Percentiles rank a stretch among this genome's conserved stretches.
Evolutionary conservation across 495 filamentous ascomycete genomes (phyloP).

Genomic region (Astrothelium subdiscretum): DNA sequence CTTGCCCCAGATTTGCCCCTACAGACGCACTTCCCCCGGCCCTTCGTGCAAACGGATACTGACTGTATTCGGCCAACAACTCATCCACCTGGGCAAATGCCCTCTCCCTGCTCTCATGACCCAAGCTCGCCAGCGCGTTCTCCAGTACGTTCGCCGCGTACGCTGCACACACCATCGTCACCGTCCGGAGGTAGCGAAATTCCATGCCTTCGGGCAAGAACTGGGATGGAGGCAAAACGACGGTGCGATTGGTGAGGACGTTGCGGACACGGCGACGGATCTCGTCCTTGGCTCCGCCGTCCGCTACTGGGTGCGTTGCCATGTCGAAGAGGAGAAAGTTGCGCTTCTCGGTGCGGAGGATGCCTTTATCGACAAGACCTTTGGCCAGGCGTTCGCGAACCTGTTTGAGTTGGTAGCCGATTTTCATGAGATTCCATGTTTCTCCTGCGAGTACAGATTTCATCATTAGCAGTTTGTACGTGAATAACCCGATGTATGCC

Average conservation of each 20-base stretch:
- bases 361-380: slow-evolving; percentile 97
- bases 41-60: slow-evolving; percentile 86
- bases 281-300: slow-evolving; percentile 94
- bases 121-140: slow-evolving; percentile 86
- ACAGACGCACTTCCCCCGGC: slow-evolving; percentile 63
- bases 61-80: slow-evolving; percentile 85
- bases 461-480: neutral
- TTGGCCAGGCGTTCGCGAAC: slow-evolving; percentile 95
- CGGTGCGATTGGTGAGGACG: slow-evolving; percentile 84
- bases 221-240: slow-evolving; percentile 68
- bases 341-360: slow-evolving; percentile 94
- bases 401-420: slow-evolving; percentile 98
- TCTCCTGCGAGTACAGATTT: slow-evolving; percentile 50
- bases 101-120: slow-evolving; percentile 84
- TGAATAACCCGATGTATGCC: neutral
- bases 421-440: slow-evolving; percentile 99
- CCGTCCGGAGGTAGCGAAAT: slow-evolving; percentile 80
- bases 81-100: slow-evolving; percentile 97
- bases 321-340: slow-evolving; percentile 99
- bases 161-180: slow-evolving; percentile 93
- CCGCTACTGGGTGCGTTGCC: slow-evolving; percentile 97
- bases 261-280: slow-evolving; percentile 85
- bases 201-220: slow-evolving; percentile 91
- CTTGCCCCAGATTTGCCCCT: slow-evolving; percentile 87
- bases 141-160: slow-evolving; percentile 97